Evolutionary conservation across 192 early-diverging fungal species (phyloP), one percentile per base, ranked within the genome.

Genomic region (Coemansia sp.): DNA sequence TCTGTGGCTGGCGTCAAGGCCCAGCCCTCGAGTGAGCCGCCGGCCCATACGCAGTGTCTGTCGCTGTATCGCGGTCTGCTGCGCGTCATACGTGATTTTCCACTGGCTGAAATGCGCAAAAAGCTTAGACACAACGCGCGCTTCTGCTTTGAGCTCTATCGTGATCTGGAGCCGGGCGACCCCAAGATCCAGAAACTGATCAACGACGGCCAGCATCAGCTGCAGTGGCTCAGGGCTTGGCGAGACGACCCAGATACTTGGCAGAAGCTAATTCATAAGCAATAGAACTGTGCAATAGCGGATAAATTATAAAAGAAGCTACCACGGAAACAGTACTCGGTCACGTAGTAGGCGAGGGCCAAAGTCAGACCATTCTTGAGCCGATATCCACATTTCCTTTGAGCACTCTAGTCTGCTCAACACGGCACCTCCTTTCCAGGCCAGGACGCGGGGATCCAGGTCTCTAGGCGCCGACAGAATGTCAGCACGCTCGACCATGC

Each of bases 391-490:
- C 83, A 93, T 75, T 18, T 95, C 93, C 42, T 84, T 87, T 3
- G 89, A 85, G 50, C 83, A 86, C 18, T 95, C 94, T 28, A 94
- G 77, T 48, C 91, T 86, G 50, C 86, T 83, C 62, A 94, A 73
- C 12, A 95, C 92, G 3, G 89, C 86, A 0, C 84, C 93, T 16
- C 94, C 94, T 69, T 95, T 96, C 94, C 94, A 96, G 2, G 86
- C 90, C 56, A 96, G 66, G 53, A 95, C 75, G 7, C 90, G 76
- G 2, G 92, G 89, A 55, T 96, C 93, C 28, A 96, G 79, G 48
- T 96, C 93, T 11, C 92, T 76, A 2, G 94, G 93, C 10, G 90
- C 86, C 10, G 90, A 87, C 37, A 94, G 68, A 0, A 94, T 85
- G 28, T 91, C 88, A 0, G 85, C 84, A 13, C 85, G 82, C 60